Conservation (phyloP, 139 green algal species). For the Coccomyxa sp. region DNA sequence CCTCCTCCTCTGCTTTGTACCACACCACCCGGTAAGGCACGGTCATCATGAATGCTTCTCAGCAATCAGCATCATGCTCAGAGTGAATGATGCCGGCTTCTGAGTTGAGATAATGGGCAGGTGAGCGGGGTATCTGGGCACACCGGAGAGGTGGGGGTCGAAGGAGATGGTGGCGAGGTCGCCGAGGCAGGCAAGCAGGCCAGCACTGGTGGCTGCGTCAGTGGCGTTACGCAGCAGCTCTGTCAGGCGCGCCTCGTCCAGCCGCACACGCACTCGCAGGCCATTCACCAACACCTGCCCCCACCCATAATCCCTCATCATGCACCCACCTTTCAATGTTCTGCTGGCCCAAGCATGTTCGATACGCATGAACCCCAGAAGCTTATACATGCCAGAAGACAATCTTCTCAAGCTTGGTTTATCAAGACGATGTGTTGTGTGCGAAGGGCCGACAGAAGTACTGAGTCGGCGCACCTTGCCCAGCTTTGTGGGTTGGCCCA, state of each 20-base stretch:
- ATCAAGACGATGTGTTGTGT: too few species aligned
- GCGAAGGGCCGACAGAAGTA: background rate
- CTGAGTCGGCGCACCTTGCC: conserved; percentile 7
- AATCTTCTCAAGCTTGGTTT: too few species aligned
- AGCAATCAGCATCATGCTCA: background rate
- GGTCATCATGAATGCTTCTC: background rate
- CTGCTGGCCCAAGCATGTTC: background rate
- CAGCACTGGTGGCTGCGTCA: conserved; percentile 25
- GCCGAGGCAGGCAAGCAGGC: conserved; percentile 54
- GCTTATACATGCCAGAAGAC: too few species aligned
- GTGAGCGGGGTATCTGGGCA: too few species aligned
- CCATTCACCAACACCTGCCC: conserved; percentile 52
- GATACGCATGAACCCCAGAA: too few species aligned
- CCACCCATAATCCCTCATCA: background rate
- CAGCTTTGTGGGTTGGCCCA: conserved; percentile 28
- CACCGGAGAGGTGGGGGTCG: conserved; percentile 16
- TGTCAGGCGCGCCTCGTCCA: conserved; percentile 59
- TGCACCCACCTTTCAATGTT: background rate
- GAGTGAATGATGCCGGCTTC: background rate
- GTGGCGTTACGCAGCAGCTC: conserved; percentile 49
- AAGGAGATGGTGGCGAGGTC: conserved; percentile 58
- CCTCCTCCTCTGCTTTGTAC: conserved; percentile 6
- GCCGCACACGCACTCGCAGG: conserved; percentile 40
- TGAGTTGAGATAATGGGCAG: background rate
- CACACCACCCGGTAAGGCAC: background rate